Conservation (phyloP, 345 rosid species). For the Microthlaspi erraticum region DNA sequence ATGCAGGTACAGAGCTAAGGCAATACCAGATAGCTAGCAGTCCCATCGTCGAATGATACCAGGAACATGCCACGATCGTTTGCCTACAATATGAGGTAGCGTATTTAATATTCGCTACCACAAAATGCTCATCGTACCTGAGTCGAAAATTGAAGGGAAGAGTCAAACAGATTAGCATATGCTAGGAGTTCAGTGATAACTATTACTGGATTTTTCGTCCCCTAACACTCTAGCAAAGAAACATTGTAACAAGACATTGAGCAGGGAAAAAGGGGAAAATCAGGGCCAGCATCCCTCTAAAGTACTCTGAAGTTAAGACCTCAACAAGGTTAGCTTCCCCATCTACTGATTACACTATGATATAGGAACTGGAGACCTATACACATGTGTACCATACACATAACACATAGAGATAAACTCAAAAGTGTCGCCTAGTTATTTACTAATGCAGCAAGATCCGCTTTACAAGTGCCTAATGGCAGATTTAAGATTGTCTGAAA, state of each 20-base stretch:
- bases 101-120: conserved; percentile 57
- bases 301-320: conserved; percentile 12
- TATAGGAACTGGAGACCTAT: conserved; percentile 9
- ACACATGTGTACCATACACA: conserved; percentile 6
- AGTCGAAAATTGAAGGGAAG: conserved; percentile 30
- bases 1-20: background rate
- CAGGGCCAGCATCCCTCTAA: conserved; percentile 14
- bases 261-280: conserved; percentile 10
- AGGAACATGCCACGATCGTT: conserved; percentile 78
- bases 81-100: conserved; percentile 43
- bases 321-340: conserved; percentile 27
- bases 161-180: conserved; percentile 28
- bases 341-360: conserved; percentile 25
- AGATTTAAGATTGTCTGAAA: conserved; percentile 11
- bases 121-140: conserved; percentile 87
- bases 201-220: too few relatives aligned
- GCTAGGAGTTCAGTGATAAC: conserved; percentile 14
- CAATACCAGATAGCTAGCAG: conserved; percentile 82
- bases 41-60: conserved; percentile 78
- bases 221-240: too few relatives aligned
- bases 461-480: conserved; percentile 14
- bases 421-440: conserved; percentile 2
- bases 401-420: conserved; percentile 10
- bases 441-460: conserved; percentile 7
- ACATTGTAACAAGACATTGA: conserved; percentile 11